phyloP scores from a whole-genome alignment of 2,329 filamentous ascomycete genomes.

The Thelonectria blattea region DNA sequence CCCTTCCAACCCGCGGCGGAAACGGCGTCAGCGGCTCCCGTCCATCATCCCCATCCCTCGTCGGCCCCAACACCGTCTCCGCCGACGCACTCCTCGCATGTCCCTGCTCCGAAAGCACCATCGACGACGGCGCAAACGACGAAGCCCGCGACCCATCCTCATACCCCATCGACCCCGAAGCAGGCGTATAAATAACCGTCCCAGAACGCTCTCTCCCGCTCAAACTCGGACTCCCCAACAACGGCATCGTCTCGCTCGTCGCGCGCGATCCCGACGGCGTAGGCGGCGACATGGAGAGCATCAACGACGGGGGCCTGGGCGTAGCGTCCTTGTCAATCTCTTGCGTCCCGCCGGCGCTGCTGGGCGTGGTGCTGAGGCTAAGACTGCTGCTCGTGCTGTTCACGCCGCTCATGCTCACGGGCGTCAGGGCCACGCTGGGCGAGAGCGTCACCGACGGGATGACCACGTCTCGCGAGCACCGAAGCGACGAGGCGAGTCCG shows the following conservation, averaged over 20 bases:
- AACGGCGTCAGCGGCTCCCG: slow-evolving; percentile 37
- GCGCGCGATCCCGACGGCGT: neutral
- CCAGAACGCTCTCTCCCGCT: neutral
- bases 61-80: slow-evolving; percentile 28
- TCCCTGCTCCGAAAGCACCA: neutral
- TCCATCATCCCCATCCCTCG: slow-evolving; percentile 4
- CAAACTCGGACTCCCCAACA: neutral
- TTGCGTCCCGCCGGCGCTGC: too few relatives aligned
- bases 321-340: too few relatives aligned
- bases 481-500: too few relatives aligned
- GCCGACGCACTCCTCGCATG: slow-evolving; percentile 24
- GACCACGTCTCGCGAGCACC: too few relatives aligned
- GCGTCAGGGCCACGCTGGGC: too few relatives aligned
- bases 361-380: too few relatives aligned
- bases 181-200: neutral
- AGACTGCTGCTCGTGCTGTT: too few relatives aligned
- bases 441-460: too few relatives aligned
- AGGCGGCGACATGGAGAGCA: too few relatives aligned
- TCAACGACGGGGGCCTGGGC: too few relatives aligned
- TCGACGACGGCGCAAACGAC: neutral
- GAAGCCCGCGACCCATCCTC: neutral
- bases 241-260: neutral
- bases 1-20: slow-evolving; percentile 33
- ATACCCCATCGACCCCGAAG: neutral
- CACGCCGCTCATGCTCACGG: too few relatives aligned